phyloP scores from a whole-genome alignment of 345 rosid genomes.

The Salix exigua region DNA sequence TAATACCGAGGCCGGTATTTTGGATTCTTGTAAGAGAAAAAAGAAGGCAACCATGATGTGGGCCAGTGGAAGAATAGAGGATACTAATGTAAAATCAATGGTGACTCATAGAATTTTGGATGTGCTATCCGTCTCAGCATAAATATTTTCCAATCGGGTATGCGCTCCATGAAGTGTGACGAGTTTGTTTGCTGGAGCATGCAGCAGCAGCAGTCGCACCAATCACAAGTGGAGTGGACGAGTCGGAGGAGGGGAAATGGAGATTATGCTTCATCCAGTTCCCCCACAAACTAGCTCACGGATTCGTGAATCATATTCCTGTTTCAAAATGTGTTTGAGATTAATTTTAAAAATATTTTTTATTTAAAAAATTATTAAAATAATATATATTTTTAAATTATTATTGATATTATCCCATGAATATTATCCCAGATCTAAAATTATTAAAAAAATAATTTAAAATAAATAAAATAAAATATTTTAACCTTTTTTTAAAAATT shows the following conservation, averaged over 20 bases:
- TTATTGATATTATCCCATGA: rapidly evolving
- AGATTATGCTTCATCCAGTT: neutral
- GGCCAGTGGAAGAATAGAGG: neutral
- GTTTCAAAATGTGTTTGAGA: rapidly evolving
- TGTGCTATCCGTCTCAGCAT: neutral
- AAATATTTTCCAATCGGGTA: neutral
- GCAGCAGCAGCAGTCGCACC: neutral
- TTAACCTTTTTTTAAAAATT: no score
- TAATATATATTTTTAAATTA: no score
- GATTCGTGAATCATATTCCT: neutral
- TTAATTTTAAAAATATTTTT: no score
- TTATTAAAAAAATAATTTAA: no score
- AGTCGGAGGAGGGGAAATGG: neutral
- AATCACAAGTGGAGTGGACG: neutral
- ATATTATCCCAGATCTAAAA: no score
- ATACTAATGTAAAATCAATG: neutral
- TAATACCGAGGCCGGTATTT: neutral
- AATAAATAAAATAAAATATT: no score
- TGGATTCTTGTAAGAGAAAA: neutral
- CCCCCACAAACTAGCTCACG: neutral
- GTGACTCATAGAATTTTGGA: neutral
- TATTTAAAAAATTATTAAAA: no score
- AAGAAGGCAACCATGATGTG: neutral
- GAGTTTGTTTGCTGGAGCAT: neutral
- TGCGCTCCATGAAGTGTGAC: neutral